Conservation (phyloP, 768 basidiomycete species). For the Chalciporus pseudorubinellus region DNA sequence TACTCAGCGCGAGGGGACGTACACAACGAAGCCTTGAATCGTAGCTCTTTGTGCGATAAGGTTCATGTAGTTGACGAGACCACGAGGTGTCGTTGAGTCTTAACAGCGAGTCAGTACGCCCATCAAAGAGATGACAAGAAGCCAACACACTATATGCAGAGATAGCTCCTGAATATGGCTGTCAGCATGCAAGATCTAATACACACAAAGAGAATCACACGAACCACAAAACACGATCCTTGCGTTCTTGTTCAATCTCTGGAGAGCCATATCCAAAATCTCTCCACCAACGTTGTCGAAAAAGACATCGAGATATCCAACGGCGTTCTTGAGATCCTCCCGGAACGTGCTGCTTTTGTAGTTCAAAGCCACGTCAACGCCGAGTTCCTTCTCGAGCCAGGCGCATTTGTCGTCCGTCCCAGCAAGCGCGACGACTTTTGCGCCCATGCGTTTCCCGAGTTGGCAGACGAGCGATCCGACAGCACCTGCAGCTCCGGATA, state of each 20-base stretch:
- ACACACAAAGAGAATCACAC: constrained; percentile 21
- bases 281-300: constrained; percentile 86
- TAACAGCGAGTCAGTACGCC: background rate
- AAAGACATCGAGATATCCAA: constrained; percentile 79
- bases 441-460: constrained; percentile 74
- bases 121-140: background rate
- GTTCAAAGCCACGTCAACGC: constrained; percentile 79
- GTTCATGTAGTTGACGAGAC: constrained; percentile 62
- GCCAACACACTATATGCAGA: constrained; percentile 69
- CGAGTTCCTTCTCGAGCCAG: constrained; percentile 83
- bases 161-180: constrained; percentile 62
- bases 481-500: constrained; percentile 89
- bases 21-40: constrained; percentile 85
- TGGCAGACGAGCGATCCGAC: constrained; percentile 85
- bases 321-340: constrained; percentile 63
- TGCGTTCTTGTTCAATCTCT: constrained; percentile 72
- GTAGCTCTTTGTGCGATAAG: constrained; percentile 77
- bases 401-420: constrained; percentile 80
- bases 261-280: constrained; percentile 75
- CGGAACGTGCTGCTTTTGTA: constrained; percentile 79
- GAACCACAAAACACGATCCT: constrained; percentile 79
- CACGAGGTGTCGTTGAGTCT: constrained; percentile 62
- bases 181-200: constrained; percentile 3
- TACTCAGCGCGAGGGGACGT: constrained; percentile 19
- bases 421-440: constrained; percentile 85